phyloP scores from a whole-genome alignment of 139 green algal genomes.

The Chloropicon primus region DNA sequence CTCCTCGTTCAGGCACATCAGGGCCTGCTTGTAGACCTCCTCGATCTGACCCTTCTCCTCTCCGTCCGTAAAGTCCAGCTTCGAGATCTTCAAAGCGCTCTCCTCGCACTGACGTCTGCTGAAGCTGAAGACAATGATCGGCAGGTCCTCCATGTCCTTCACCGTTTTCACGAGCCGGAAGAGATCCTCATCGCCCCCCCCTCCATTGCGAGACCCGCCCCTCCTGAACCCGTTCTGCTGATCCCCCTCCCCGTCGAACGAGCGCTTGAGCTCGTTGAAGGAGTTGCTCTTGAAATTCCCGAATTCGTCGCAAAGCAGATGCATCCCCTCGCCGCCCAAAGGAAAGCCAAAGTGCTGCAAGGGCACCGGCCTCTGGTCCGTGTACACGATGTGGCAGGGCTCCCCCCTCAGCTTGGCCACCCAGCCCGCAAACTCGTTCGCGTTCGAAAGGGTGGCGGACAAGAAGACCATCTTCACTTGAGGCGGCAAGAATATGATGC shows the following conservation, averaged over 20 bases:
- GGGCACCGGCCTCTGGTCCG: conserved; percentile 83
- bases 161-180: conserved; percentile 84
- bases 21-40: conserved; percentile 14
- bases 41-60: conserved; percentile 25
- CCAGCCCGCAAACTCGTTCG: conserved; percentile 86
- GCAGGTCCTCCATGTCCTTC: conserved; percentile 25
- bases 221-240: conserved; percentile 15
- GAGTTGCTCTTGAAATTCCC: neutral
- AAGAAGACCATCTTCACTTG: conserved; percentile 72
- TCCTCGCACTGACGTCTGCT: conserved; percentile 53
- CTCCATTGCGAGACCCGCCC: conserved; percentile 1
- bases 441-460: conserved; percentile 91
- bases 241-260: neutral
- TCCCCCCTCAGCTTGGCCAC: conserved; percentile 61
- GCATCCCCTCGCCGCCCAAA: conserved; percentile 55
- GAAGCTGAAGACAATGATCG: conserved; percentile 70
- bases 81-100: conserved; percentile 30
- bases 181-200: conserved; percentile 31
- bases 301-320: conserved; percentile 24
- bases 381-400: conserved; percentile 77
- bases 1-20: conserved; percentile 21
- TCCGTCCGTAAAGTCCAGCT: conserved; percentile 24
- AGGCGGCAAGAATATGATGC: conserved; percentile 84
- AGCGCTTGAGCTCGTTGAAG: neutral
- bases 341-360: conserved; percentile 88